Conservation (phyloP, 2,329 filamentous ascomycete genomes). For the Colletotrichum godetiae region DNA sequence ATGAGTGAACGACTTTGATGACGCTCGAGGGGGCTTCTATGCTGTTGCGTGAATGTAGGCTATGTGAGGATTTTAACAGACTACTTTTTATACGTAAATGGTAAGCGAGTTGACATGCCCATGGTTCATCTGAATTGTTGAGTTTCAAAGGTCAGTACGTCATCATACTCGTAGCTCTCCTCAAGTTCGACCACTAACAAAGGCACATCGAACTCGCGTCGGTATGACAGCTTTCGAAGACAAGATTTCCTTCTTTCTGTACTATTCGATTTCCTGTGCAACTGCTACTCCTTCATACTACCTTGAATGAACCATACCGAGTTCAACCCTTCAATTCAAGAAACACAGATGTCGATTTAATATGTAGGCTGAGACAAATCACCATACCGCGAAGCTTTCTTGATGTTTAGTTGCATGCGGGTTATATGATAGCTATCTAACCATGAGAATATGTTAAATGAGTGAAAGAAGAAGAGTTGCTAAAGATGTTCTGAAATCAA, state of each 20-base stretch:
- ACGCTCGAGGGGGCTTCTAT: neutral
- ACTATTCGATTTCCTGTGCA: too few species aligned
- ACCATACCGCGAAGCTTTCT: too few species aligned
- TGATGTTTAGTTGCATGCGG: neutral
- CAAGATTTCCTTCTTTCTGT: neutral
- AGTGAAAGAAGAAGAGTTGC: neutral
- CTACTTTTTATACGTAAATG: neutral
- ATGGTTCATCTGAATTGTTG: neutral
- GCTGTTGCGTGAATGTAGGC: neutral
- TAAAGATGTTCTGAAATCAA: neutral
- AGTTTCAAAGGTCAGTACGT: neutral
- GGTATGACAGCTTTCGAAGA: neutral
- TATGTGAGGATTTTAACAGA: neutral
- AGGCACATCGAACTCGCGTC: neutral
- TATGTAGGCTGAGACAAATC: too few species aligned
- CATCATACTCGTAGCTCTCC: neutral
- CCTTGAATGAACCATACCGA: too few species aligned
- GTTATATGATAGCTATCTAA: neutral
- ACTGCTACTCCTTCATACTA: too few species aligned
- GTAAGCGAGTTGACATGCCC: neutral
- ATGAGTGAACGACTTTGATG: slow-evolving; percentile 9
- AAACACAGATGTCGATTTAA: too few species aligned
- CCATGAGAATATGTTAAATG: neutral
- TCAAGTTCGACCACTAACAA: neutral
- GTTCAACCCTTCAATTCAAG: too few species aligned